Base-by-base conservation (phyloP, 1,284 basidiomycete genomes). In the Wolfiporia cocos region DNA sequence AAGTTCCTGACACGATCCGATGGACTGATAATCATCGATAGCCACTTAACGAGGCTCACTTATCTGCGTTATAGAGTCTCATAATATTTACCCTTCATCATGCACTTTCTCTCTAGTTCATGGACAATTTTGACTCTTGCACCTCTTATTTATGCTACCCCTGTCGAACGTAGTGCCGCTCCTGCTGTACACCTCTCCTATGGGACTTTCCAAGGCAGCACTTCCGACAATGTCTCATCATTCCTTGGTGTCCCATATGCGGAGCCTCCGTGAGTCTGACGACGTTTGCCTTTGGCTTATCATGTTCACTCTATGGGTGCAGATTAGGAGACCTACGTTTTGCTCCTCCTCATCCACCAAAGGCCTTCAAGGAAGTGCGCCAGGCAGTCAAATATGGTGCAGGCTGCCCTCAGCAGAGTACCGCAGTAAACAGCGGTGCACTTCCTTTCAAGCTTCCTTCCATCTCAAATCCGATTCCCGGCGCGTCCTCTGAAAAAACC, bases 321-420 rank as follows among this genome's bases (percentile, higher is more conserved):
- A 44, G 42, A 9, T n/a, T 39, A 24, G 42, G 42, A n/a, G 33
- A 35, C 18, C 32, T 44, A 2, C 37, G 42, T n/a, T 44, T 44
- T 34, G 37, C 37, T 9, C 37, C 32, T 15, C 42, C 37, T 6
- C 9, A 39, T 10, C 18, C 20, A 18, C 37, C 37, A 15, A 42
- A 61, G 1, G 49, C 68, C 1, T 78, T 78, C 51, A 63, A 51
- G 1, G 65, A 64, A 2, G 59, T 55, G 0, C 53, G 69, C 37
- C 49, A 57, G 14, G 73, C 71, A 0, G 67, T 62, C 0, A 43
- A 54, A 0, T 77, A 65, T 47, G 76, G 75, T 0, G 56, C 63
- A 9, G 56, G 69, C 2, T 81, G 77, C 44, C 69, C 71, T 9
- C 76, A 79, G 42, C 74, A 76, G 49, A 52, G 55, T 0, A 40